These are phyloP conservation scores for Trichocomaceae sp. DNA, from an alignment of 2,329 filamentous ascomycete species.

Conservation along the genomic window DNA sequence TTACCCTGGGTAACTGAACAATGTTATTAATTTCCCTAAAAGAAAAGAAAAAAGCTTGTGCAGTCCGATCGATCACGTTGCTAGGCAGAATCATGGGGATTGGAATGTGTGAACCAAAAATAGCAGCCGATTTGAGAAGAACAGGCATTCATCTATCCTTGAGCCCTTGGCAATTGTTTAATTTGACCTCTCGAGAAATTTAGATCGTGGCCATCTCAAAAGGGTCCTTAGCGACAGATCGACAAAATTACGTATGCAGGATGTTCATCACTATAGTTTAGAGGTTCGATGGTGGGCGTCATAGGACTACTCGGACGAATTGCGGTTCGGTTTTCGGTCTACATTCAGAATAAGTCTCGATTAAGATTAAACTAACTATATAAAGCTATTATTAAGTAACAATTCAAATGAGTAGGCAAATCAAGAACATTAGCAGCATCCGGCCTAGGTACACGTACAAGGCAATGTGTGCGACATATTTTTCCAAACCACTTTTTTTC, in stretches of 20 bases:
- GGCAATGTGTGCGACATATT: background rate
- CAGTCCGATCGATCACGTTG: background rate
- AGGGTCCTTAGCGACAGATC: background rate
- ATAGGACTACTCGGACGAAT: too few relatives aligned
- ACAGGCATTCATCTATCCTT: background rate
- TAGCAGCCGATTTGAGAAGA: background rate
- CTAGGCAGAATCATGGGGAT: conserved; percentile 1
- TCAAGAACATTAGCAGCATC: background rate
- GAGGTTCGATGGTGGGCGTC: too few relatives aligned
- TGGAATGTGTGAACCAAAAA: background rate
- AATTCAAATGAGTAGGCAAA: background rate
- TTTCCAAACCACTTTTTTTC: background rate
- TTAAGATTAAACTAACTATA: background rate
- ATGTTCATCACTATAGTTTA: background rate
- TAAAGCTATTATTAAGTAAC: background rate
- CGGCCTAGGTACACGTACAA: background rate
- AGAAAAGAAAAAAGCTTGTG: background rate
- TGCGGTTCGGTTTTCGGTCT: too few relatives aligned
- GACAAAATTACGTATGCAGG: background rate
- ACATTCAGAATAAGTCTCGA: background rate
- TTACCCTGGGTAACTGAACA: background rate
- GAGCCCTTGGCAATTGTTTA: background rate
- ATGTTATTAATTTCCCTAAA: background rate
- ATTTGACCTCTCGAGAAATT: background rate
- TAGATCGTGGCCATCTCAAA: background rate